Base-by-base conservation (phyloP, 1,284 basidiomycete species). In the Cystobasidium sp. region DNA sequence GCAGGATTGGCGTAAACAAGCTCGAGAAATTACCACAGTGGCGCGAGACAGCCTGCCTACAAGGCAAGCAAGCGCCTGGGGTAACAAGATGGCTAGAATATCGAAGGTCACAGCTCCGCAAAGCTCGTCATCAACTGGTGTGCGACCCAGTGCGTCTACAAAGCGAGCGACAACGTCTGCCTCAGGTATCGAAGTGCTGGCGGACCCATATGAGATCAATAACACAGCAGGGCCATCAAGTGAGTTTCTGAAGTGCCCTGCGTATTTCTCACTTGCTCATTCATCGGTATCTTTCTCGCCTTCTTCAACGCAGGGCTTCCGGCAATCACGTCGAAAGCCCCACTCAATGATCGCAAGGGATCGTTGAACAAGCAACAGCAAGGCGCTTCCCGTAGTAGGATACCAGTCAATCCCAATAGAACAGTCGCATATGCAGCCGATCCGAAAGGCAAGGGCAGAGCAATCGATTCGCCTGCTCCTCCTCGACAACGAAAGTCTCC, bases 1-100 rank as follows among this genome's bases (percentile, higher is more conserved):
- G 61, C 61, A 63, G 47, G 61, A 49, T 63, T 63, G 44, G 61
- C 47, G 61, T 63, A 63, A 63, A 63, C 61, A 63, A 63, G 16
- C 12, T 43, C 44, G 20, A 41, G 56, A 2, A 31, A 31, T 2
- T 31, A 31, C 6, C 37, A 20, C 16, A 22, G 3, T 7, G 4
- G 14, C n/a, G 56, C 56, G 7, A 41, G 14, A 41, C 37, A 43
- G 10, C 56, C 39, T 47, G 61, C 44, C 31, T 18, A 5, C 43
- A 41, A 63, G 47, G 61, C 61, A 63, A 22, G 2, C 20, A 63
- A 63, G 61, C 14, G 18, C 44, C 12, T 44, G 6, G 6, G 43
- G n/a, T 6, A 10, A 20, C 44, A 24, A 20, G 43, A 63, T 14
- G 31, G 31, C 5, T 31, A 31, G 31, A 31, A 5, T 31, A 31